phyloP scores from a whole-genome alignment of 2,329 filamentous ascomycete genomes.

The Fusarium algeriense region DNA sequence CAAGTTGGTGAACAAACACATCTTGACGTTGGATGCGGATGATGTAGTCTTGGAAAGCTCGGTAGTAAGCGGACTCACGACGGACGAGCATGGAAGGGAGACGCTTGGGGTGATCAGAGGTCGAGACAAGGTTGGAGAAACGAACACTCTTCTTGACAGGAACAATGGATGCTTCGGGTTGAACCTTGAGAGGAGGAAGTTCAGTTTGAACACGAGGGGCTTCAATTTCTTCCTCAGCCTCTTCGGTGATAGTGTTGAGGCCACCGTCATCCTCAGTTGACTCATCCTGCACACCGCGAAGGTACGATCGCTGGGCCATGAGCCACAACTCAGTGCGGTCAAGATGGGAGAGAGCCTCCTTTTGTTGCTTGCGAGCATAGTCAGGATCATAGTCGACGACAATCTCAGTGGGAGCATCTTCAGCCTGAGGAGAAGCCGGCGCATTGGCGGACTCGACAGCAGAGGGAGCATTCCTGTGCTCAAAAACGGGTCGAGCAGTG shows the following conservation, averaged over 20 bases:
- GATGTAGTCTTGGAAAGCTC: slow-evolving; percentile 82
- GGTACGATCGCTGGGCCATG: slow-evolving; percentile 81
- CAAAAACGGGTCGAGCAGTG: slow-evolving; percentile 68
- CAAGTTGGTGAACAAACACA: slow-evolving; percentile 85
- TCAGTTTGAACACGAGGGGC: slow-evolving; percentile 47
- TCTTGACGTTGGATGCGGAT: slow-evolving; percentile 76
- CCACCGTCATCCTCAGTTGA: slow-evolving; percentile 52
- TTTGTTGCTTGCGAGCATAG: slow-evolving; percentile 79
- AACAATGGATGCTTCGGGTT: slow-evolving; percentile 39
- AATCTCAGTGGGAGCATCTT: slow-evolving; percentile 73
- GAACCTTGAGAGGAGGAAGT: slow-evolving; percentile 29
- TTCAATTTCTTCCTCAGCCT: slow-evolving; percentile 48
- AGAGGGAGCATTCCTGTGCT: slow-evolving; percentile 50
- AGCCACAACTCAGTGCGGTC: slow-evolving; percentile 92
- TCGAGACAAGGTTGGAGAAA: slow-evolving; percentile 70
- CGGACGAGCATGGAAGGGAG: slow-evolving; percentile 66
- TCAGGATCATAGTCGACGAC: slow-evolving; percentile 78
- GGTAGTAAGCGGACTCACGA: slow-evolving; percentile 85
- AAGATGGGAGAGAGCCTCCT: slow-evolving; percentile 77
- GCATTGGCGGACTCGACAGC: slow-evolving; percentile 50
- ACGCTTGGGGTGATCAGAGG: slow-evolving; percentile 60
- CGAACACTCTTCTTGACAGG: slow-evolving; percentile 79
- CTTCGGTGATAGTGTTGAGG: slow-evolving; percentile 54
- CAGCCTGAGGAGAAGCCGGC: slow-evolving; percentile 59
- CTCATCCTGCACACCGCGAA: slow-evolving; percentile 72